These are phyloP conservation scores for Bertia moriformis DNA, from an alignment of 2,329 filamentous ascomycete species.

Conservation along the genomic window DNA sequence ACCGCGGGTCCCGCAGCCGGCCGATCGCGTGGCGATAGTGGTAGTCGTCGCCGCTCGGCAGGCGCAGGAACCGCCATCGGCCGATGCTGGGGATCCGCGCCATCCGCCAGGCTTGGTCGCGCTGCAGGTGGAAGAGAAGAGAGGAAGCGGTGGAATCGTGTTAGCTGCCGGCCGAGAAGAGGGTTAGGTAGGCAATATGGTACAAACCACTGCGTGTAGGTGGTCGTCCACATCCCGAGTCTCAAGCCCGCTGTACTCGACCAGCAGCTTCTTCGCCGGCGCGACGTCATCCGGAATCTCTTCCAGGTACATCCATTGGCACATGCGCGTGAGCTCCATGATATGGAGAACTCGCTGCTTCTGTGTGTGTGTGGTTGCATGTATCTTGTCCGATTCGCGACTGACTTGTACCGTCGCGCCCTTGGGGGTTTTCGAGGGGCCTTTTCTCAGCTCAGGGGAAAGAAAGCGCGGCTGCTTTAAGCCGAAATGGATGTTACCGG, in stretches of 20 bases:
- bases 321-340: not conserved
- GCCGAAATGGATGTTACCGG: too few species aligned
- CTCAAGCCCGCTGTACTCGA: not conserved
- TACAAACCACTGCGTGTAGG: not conserved
- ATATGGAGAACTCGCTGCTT: too few species aligned
- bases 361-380: too few species aligned
- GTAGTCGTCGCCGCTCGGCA: slow-evolving; percentile 23
- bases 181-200: not conserved
- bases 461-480: too few species aligned
- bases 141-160: not conserved
- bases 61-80: slow-evolving; percentile 31
- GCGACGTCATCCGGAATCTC: not conserved
- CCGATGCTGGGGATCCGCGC: slow-evolving; percentile 29
- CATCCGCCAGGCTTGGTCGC: slow-evolving; percentile 28
- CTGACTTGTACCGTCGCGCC: too few species aligned
- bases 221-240: not conserved
- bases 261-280: not conserved
- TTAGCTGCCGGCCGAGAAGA: not conserved
- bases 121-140: slow-evolving; percentile 13
- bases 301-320: not conserved
- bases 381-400: too few species aligned
- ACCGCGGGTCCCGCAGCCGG: slow-evolving; percentile 21
- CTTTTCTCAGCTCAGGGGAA: too few species aligned
- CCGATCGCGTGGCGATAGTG: slow-evolving; percentile 25
- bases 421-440: too few species aligned